phyloP scores from a whole-genome alignment of 73 alveolate species.

The Paraurostyla sp. region DNA sequence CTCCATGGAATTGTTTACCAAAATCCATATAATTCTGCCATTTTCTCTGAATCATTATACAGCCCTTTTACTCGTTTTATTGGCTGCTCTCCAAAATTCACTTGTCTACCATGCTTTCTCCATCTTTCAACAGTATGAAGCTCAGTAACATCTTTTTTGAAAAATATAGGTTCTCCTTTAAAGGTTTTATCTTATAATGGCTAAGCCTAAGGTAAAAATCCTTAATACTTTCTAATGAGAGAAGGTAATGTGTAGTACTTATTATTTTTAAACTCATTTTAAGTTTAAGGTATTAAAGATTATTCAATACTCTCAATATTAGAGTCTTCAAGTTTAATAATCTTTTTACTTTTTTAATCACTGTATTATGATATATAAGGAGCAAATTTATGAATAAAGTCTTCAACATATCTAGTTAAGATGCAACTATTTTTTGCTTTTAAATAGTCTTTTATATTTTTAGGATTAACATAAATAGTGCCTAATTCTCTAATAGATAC shows the following conservation, averaged over 20 bases:
- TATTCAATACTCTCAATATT: slow-evolving; percentile 28
- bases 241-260: slow-evolving; percentile 71
- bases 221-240: slow-evolving; percentile 55
- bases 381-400: slow-evolving; percentile 15
- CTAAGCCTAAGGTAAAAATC: slow-evolving; percentile 59
- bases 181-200: slow-evolving; percentile 33
- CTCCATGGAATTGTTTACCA: slow-evolving; percentile 68
- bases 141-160: slow-evolving; percentile 55
- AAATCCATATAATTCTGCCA: slow-evolving; percentile 70
- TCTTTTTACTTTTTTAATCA: not conserved
- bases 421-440: slow-evolving; percentile 65
- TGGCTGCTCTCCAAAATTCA: slow-evolving; percentile 67
- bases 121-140: slow-evolving; percentile 77
- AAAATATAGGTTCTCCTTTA: slow-evolving; percentile 65
- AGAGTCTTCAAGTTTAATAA: not conserved
- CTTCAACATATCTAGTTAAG: slow-evolving; percentile 19
- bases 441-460: not conserved
- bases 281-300: slow-evolving; percentile 51
- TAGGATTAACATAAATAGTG: not conserved
- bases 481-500: slow-evolving; percentile 28
- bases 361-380: not conserved
- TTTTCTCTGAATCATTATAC: slow-evolving; percentile 61
- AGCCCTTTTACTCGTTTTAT: slow-evolving; percentile 64
- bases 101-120: slow-evolving; percentile 66
- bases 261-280: slow-evolving; percentile 51